Base-by-base conservation (phyloP, 2,329 filamentous ascomycete genomes). In the Colletotrichum sp. region DNA sequence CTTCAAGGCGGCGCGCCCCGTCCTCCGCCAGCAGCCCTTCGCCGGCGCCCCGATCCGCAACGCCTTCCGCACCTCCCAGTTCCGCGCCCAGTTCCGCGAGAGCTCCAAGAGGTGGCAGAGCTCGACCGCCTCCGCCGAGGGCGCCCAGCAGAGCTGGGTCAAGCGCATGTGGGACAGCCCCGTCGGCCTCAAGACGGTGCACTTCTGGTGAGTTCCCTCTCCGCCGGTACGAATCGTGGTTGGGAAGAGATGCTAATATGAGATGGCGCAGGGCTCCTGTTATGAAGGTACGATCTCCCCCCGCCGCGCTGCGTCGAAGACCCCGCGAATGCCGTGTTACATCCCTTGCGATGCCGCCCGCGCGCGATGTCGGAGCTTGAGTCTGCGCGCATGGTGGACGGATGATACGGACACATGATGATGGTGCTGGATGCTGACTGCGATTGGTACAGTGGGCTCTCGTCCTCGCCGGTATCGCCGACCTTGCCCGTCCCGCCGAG, bases 401-500 rank as follows among this genome's bases (percentile, higher is more conserved):
- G 28, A 67, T 57, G 16, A 3, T 14, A 21, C 43, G 43, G 43
- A n/a, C n/a, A n/a, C 18, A n/a, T 13, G 10, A 21, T n/a, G 43
- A 48, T 48, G 43, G 43, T 12, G 9, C 18, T 18, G 43, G 43
- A 43, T 61, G 52, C 71, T 74, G 59, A 74, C 71, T 59, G 30
- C 48, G 24, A 16, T 16, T 18, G 28, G 9, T 48, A n/a, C 77
- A 96, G 94, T 99, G 97, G 97, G 92, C 92, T 81, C 90, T 99
- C 82, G 97, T 99, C 85, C 89, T 99, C 79, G 95, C 97, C 80
- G 97, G 97, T 83, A 91, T 98, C 83, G 93, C 95, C 81, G 97
- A 99, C 89, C 95, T 99, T 85, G 91, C 93, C 78, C 96, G 97
- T 80, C 97, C 97, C 36, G 95, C 95, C 78, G 95, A 98, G 85